Conservation (phyloP, 495 filamentous ascomycete species). For the Penicillium desertorum region DNA sequence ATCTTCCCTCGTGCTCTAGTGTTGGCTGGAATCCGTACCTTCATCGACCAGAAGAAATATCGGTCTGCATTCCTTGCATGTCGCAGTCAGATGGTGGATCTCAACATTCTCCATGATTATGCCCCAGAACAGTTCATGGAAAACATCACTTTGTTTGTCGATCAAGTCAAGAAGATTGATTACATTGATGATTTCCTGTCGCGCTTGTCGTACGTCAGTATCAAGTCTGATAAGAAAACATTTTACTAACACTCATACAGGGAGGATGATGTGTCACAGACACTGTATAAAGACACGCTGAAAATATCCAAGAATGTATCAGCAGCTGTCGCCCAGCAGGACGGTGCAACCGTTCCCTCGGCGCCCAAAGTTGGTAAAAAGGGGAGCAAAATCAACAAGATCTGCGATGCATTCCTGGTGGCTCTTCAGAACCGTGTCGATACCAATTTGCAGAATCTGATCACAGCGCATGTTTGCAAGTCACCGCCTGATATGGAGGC, state of each 20-base stretch:
- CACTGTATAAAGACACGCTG: constrained; percentile 87
- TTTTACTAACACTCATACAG: constrained; percentile 42
- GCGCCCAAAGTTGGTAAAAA: constrained; percentile 21
- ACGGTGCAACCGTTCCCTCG: constrained; percentile 12
- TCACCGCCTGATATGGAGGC: constrained; percentile 84
- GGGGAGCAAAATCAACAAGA: constrained; percentile 73
- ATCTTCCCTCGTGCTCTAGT: constrained; percentile 93
- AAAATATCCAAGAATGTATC: constrained; percentile 36
- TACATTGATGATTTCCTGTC: constrained; percentile 92
- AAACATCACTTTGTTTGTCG: constrained; percentile 72
- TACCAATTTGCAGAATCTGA: constrained; percentile 82
- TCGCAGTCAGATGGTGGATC: constrained; percentile 89
- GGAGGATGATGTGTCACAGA: constrained; percentile 90
- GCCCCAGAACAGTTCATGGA: constrained; percentile 77
- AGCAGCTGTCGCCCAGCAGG: constrained; percentile 29
- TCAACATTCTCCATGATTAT: constrained; percentile 98
- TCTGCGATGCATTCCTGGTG: constrained; percentile 82
- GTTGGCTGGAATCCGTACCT: constrained; percentile 77
- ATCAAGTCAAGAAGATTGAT: constrained; percentile 81
- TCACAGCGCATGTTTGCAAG: constrained; percentile 95
- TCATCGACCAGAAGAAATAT: constrained; percentile 78
- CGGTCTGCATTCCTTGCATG: constrained; percentile 81
- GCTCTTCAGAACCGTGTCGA: constrained; percentile 60
- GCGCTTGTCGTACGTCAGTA: constrained; percentile 67
- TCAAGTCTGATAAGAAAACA: not conserved